Evolutionary conservation across 345 rosid genomes (phyloP), one percentile per base, ranked within the genome.

Genomic region (Salix purpurea): DNA sequence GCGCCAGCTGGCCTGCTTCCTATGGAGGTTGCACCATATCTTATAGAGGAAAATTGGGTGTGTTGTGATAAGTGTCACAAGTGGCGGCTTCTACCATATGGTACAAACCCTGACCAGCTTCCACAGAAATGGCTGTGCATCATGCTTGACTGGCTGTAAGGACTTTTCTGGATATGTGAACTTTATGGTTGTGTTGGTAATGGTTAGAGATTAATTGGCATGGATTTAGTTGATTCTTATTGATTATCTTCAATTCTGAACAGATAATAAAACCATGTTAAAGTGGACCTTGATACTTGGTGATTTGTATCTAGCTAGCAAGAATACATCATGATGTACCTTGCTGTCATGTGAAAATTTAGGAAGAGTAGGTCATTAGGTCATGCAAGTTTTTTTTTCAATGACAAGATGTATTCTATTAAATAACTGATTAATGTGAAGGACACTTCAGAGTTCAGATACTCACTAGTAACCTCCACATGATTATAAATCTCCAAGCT

Each of bases 101-200:
- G 90, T 68, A 88, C 74, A 77, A 72, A 83, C 76, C 91, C 90
- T 11, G 65, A 86, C 23, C 82, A 84, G 71, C 87, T 94, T 81
- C 93, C 98, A 28, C 89, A 90, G 82, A 92, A 90, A 83, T 94
- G 97, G 98, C 78, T 87, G 74, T 94, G 98, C 83, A 83, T 87
- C 84, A 92, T 94, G 97, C 94, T 91, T 76, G 70, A 87, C 70
- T 94, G 98, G 97, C 90, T 94, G 98, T 94, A 89, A 94, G 98
- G 91, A 76, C 74, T 26, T 67, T 67, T 21, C 13, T 37, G 36
- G 21, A 15, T 26, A 26, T 65, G 9, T 58, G 28, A 58, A 58
- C 64, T 58, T 23, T 58, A n/a, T 58, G 64, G 64, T 58, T 58
- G 62, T 58, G 64, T 58, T 5, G 12, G 6, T 58, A 58, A 23